A percentile compares a stretch with the other conserved stretches of the same genome.
Evolutionary conservation across 1,284 basidiomycete species (phyloP).

Genomic region (Ganoderma multipileum): DNA sequence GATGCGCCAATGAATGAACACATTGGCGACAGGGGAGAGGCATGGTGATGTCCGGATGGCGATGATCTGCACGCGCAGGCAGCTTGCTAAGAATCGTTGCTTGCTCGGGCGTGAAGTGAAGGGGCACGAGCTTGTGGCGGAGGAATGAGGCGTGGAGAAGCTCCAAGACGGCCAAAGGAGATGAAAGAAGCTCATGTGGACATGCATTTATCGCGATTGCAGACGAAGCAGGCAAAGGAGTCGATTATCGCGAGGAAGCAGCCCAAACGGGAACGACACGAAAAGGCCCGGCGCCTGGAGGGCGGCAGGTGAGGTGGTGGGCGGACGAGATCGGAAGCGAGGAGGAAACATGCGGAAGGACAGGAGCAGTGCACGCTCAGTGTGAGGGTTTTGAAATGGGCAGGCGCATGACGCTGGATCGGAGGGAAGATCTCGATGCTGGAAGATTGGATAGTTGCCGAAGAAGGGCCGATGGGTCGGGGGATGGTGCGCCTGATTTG

Average conservation of each 20-base stretch:
- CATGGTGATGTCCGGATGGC: slow-evolving; percentile 20
- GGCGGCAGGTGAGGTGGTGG: slow-evolving; percentile 24
- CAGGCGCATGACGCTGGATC: slow-evolving; percentile 30
- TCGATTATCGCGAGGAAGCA: slow-evolving; percentile 29
- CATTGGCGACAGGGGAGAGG: slow-evolving; percentile 9
- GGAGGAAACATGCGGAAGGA: slow-evolving; percentile 33
- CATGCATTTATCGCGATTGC: slow-evolving; percentile 24
- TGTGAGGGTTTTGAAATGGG: slow-evolving; percentile 23
- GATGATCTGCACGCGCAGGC: slow-evolving; percentile 23
- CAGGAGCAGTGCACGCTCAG: slow-evolving; percentile 33
- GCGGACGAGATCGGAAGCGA: slow-evolving; percentile 35
- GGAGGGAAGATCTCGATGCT: slow-evolving; percentile 34
- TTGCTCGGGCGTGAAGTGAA: slow-evolving; percentile 20
- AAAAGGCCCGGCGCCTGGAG: slow-evolving; percentile 18
- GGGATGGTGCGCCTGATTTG: slow-evolving; percentile 22
- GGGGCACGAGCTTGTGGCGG: slow-evolving; percentile 22
- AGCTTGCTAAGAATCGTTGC: neutral
- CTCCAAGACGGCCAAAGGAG: slow-evolving; percentile 9
- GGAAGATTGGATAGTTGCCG: slow-evolving; percentile 35
- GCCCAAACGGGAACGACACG: slow-evolving; percentile 16
- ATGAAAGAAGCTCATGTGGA: slow-evolving; percentile 8
- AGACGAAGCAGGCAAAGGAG: slow-evolving; percentile 10
- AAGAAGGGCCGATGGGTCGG: slow-evolving; percentile 32
- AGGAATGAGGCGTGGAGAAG: neutral
- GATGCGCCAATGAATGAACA: slow-evolving; percentile 7